Evolutionary conservation across 2,329 filamentous ascomycete species (phyloP), one percentile per base, ranked within the genome.

Genomic region (Beauveria pseudobassiana): DNA sequence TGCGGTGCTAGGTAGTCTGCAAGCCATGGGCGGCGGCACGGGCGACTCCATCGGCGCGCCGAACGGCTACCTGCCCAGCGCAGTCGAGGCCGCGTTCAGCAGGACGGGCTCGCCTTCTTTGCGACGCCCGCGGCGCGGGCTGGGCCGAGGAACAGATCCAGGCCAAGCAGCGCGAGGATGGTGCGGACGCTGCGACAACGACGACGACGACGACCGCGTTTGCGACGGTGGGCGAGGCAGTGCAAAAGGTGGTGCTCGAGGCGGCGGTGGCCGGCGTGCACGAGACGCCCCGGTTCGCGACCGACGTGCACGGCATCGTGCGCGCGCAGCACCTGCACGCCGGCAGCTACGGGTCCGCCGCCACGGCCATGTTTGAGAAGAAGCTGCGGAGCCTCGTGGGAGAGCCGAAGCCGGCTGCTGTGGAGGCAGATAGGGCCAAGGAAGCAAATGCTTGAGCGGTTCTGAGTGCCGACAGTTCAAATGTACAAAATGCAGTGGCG

Each of bases 291-390:
- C 65, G 67, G 66, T 72, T 70, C 58, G 69, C 72, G 18, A 63
- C 64, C 43, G 74, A 77, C 30, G 67, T 74, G 6, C 64, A 73
- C 6, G 72, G 70, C 22, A 48, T 75, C 45, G 68, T 75, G 48
- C 69, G 73, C 61, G 70, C 71, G 64, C 74, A 72, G 70, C 75
- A 77, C 51, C 63, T 77, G 61, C 69, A 74, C 59, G 69, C 73
- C 16, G 71, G 72, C 64, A 75, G 75, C 49, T 78, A 77, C 65
- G 65, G 66, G 22, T 63, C 63, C 16, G 67, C 64, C 51, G 71
- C 77, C 34, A 69, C 72, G 53, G 69, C 71, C 56, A 69, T 66
- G 45, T 79, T 79, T 61, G 72, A 78, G 70, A 70, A 64, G 30
- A 79, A 78, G 71, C 61, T 78, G 52, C 65, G 66, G 46, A 69